Evolutionary conservation across 306 rosid genomes (phyloP).

Genomic region (Lathyrus sativus): DNA sequence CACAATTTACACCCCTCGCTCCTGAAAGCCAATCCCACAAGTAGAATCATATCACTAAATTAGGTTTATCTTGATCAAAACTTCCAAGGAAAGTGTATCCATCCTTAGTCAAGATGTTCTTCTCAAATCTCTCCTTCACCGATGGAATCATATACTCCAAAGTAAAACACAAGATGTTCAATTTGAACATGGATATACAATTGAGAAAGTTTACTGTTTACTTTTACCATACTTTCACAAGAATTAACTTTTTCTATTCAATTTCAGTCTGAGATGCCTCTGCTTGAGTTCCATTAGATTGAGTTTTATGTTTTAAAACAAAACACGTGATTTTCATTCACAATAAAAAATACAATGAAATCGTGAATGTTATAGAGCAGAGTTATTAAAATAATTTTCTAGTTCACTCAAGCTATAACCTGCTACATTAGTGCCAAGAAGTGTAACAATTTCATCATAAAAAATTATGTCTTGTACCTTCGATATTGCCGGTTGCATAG

Average conservation of each 20-base stretch:
- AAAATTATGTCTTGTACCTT: slow-evolving; percentile 54
- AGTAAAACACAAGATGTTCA: neutral
- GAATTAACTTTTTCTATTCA: slow-evolving; percentile 5
- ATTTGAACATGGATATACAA: slow-evolving; percentile 6
- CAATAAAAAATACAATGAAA: slow-evolving; percentile 3
- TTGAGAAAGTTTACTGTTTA: slow-evolving; percentile 8
- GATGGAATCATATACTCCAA: no score
- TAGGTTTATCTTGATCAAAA: slow-evolving; percentile 16
- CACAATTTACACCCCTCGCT: slow-evolving; percentile 17
- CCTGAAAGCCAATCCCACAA: slow-evolving; percentile 27
- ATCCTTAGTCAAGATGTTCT: no score
- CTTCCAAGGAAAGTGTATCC: neutral
- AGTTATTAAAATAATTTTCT: slow-evolving; percentile 22
- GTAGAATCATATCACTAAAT: slow-evolving; percentile 11
- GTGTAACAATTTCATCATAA: slow-evolving; percentile 24
- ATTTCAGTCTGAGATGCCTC: slow-evolving; percentile 27
- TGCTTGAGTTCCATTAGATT: slow-evolving; percentile 18
- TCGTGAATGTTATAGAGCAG: slow-evolving; percentile 22
- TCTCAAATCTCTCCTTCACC: no score
- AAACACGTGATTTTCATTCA: slow-evolving; percentile 26
- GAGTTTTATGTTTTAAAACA: neutral
- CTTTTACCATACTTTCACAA: neutral
- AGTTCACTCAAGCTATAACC: slow-evolving; percentile 28
- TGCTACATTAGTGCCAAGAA: slow-evolving; percentile 5
- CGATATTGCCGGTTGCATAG: slow-evolving; percentile 91